phyloP scores from a whole-genome alignment of 1,284 basidiomycete species.

The Boletus semigastroideus region DNA sequence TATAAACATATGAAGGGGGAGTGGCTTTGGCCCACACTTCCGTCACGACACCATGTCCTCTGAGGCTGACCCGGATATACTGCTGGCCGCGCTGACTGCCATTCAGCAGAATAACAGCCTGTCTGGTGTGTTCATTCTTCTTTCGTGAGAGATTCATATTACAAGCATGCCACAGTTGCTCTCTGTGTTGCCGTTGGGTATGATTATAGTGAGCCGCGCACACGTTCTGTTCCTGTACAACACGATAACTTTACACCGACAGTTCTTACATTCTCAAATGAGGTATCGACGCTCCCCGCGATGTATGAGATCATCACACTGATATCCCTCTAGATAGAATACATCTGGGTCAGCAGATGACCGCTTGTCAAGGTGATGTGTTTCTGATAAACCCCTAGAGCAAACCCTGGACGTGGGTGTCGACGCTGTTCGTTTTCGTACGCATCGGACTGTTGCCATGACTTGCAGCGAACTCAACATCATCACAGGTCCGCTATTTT shows the following conservation, averaged over 20 bases:
- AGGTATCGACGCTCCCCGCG: not conserved
- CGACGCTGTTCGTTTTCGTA: constrained; percentile 5
- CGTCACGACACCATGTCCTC: not conserved
- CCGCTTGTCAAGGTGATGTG: not conserved
- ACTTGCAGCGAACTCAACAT: not conserved
- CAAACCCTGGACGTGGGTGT: constrained; percentile 11
- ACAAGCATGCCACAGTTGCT: not conserved
- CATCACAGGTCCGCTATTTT: not conserved
- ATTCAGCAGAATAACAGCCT: not conserved
- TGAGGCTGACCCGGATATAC: not conserved
- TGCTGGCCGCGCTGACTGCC: not conserved
- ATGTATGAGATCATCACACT: not conserved
- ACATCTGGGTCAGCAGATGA: constrained; percentile 8
- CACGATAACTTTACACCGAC: not conserved
- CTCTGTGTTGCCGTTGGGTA: not conserved
- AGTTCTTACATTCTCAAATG: constrained; percentile 4
- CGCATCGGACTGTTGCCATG: not conserved
- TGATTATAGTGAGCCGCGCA: not conserved
- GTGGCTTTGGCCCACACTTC: not conserved
- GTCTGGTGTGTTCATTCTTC: not conserved
- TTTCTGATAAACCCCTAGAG: not conserved
- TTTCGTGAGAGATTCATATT: not conserved
- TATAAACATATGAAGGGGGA: too few species aligned
- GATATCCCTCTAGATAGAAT: constrained; percentile 3
- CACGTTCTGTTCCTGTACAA: not conserved